These are phyloP conservation scores for Oleoguttula mirabilis DNA, from an alignment of 495 filamentous ascomycete species.

Conservation along the genomic window DNA sequence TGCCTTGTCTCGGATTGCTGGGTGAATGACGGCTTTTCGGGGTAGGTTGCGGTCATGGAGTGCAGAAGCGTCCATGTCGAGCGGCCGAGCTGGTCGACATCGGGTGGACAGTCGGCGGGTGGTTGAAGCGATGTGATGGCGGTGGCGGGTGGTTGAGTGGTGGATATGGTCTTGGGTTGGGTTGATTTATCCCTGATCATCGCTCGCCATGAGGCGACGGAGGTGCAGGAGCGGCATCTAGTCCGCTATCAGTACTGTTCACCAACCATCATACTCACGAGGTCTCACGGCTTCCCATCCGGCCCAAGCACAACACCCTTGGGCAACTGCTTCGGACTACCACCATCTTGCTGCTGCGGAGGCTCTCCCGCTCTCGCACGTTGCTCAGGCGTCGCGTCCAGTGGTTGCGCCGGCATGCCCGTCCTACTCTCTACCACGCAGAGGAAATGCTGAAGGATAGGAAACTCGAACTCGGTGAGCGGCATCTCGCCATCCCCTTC, in stretches of 20 bases:
- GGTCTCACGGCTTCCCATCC: conserved; percentile 86
- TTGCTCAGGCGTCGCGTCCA: conserved; percentile 18
- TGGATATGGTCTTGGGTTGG: conserved; percentile 15
- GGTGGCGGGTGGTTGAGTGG: conserved; percentile 15
- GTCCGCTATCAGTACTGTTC: conserved; percentile 15
- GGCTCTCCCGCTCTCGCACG: conserved; percentile 8
- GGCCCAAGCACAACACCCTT: conserved; percentile 80
- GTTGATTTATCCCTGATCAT: conserved; percentile 45
- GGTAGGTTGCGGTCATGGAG: conserved; percentile 79
- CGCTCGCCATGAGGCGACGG: conserved; percentile 54
- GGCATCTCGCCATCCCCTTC: conserved; percentile 10
- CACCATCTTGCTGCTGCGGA: conserved; percentile 13
- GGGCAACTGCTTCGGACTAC: conserved; percentile 38
- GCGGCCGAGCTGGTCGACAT: conserved; percentile 76
- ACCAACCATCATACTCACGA: not conserved
- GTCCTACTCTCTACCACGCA: conserved; percentile 20
- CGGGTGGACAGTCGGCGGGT: conserved; percentile 45
- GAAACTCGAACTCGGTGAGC: conserved; percentile 14
- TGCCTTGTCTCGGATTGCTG: conserved; percentile 61
- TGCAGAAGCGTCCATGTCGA: conserved; percentile 89
- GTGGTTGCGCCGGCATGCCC: conserved; percentile 22
- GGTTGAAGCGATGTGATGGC: conserved; percentile 19
- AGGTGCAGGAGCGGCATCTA: conserved; percentile 85
- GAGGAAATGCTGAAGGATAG: conserved; percentile 22
- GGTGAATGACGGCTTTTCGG: conserved; percentile 45